Base-by-base conservation (phyloP, 2,329 filamentous ascomycete species). In the Fusarium decemcellulare region DNA sequence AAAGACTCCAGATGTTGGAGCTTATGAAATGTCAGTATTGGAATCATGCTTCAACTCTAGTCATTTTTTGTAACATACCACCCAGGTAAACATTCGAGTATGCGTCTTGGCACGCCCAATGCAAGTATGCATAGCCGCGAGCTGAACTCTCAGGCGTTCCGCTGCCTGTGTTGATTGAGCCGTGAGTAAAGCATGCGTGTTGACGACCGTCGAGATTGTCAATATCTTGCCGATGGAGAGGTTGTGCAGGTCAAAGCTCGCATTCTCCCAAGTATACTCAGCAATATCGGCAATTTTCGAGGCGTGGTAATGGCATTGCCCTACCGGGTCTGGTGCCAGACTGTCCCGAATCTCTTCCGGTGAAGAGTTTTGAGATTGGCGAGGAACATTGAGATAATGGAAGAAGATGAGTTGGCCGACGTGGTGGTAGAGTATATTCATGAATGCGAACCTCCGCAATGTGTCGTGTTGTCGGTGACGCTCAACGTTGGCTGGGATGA, bases 181-280 rank as follows among this genome's bases (percentile, higher is more conserved):
- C 47, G 18, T 23, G 16, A 51, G 34, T 5, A 51, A 14, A n/a
- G 47, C 47, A 16, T 57, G 54, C 5, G 54, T 37, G 14, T 40
- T 27, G 11, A 59, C 56, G 15, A 59, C 56, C 23, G 30, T 37
- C 5, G 56, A 23, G 12, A 50, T 42, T 29, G 56, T 59, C 9
- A 59, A n/a, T 4, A 59, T 59, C 37, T 59, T 50, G 37, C 56
- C 56, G 9, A 59, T 15, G 12, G 56, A 59, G n/a, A 59, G 43
- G 16, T 59, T 59, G 15, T 59, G 56, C 6, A 59, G 56, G 10
- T 59, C 56, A 42, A 59, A 52, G 8, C 46, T 16, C 2, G 34
- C 46, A 12, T 44, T 16, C 2, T 43, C 44, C 44, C 47, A 59
- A 14, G 30, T 12, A 14, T 30, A 36, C 6, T 51, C 30, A 9